These are phyloP conservation scores for Phytomonas sp. DNA, from an alignment of 208 protist species.

Conservation along the genomic window DNA sequence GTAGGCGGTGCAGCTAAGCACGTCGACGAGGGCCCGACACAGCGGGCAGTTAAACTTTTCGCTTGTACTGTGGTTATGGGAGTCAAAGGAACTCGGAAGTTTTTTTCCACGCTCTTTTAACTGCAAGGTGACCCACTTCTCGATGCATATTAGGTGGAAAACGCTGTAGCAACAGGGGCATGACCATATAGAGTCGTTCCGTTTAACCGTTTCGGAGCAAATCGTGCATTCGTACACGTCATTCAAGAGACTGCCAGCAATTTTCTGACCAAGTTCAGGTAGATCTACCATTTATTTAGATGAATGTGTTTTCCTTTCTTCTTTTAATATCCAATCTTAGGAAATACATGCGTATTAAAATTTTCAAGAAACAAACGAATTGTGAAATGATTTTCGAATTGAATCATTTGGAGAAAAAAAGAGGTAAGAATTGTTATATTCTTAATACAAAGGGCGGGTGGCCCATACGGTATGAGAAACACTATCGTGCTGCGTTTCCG, in stretches of 20 bases:
- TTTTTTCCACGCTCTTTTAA: constrained; percentile 36
- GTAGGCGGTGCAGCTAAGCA: constrained; percentile 22
- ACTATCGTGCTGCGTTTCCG: neutral
- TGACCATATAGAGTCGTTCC: constrained; percentile 41
- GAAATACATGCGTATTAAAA: too few species aligned
- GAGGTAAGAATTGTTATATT: neutral
- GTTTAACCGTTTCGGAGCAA: constrained; percentile 50
- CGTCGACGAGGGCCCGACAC: constrained; percentile 34
- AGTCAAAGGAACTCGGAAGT: constrained; percentile 6
- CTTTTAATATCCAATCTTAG: too few species aligned
- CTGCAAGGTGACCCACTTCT: constrained; percentile 42
- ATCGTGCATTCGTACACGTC: constrained; percentile 63
- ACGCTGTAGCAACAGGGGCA: constrained; percentile 64
- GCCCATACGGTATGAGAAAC: neutral
- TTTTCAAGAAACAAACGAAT: neutral
- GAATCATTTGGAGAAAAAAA: neutral
- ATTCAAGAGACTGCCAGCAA: constrained; percentile 38
- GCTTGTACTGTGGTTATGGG: constrained; percentile 6
- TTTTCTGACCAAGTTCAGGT: constrained; percentile 19
- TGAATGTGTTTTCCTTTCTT: neutral
- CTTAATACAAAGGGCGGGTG: neutral
- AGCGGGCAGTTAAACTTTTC: constrained; percentile 65
- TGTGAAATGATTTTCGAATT: neutral
- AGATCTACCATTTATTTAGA: constrained; percentile 1
- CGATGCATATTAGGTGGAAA: constrained; percentile 65